Base-by-base conservation (phyloP, 148 eudicot species). In the Rhododendron kiyosumense region DNA sequence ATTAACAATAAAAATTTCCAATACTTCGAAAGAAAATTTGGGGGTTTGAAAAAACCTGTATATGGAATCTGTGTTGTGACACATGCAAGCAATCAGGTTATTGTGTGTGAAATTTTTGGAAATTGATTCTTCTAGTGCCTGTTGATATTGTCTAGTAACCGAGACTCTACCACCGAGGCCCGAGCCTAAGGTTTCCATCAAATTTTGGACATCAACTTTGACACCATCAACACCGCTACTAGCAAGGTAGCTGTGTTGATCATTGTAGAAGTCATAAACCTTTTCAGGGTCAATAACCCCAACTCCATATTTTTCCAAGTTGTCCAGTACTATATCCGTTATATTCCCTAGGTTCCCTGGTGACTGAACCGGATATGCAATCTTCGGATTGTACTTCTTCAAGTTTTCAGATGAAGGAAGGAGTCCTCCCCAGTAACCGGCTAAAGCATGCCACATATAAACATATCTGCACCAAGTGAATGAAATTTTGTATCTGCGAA, bases 141-240 rank as follows among this genome's bases (percentile, higher is more conserved):
- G 78, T 4, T 74, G 45, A 74, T 74, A 74, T 36, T 74, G 41
- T 74, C 78, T 34, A 0, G 78, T 15, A 34, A 74, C 36, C 24
- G 45, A 14, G 18, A 74, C 78, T 74, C 78, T 32, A 5, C 78
- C 78, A 6, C 78, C 78, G 22, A 74, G 78, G 24, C 78, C 45
- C 34, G 78, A 74, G 43, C 78, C 78, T 74, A 74, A 74, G 43
- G 78, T 74, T 36, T 74, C 45, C 43, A 74, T 1, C 78, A 74
- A 74, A 36, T 74, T 74, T 74, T 74, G 78, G 78, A 74, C 78
- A 74, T 74, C 78, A 18, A 74, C 78, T 74, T 74, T 74, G 45
- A 74, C 78, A 74, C 78, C 78, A 74, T 74, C 78, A 2, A 74
- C 78, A 17, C 78, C 41, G 22, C 45, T 74, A 74, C 78, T 74